These are phyloP conservation scores for Metschnikowia dekortorum DNA, from an alignment of 805 yeast genomes.

Conservation along the genomic window DNA sequence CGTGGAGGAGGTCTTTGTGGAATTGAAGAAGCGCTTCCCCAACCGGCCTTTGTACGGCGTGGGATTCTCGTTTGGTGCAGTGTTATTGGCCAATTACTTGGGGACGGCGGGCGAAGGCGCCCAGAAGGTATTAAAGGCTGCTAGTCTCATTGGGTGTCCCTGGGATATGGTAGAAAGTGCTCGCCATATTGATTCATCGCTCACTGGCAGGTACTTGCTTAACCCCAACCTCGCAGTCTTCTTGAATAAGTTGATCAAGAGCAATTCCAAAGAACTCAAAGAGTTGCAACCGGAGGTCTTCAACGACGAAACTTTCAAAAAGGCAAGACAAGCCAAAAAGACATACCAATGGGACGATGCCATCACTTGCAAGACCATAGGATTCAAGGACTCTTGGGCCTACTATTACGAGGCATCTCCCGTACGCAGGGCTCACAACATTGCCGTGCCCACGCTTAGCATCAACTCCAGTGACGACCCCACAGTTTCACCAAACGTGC, in stretches of 20 bases:
- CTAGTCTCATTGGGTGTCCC: slow-evolving; percentile 58
- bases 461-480: slow-evolving; percentile 76
- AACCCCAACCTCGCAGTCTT: slow-evolving; percentile 31
- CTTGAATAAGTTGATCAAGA: slow-evolving; percentile 29
- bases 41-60: slow-evolving; percentile 57
- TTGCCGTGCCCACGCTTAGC: slow-evolving; percentile 60
- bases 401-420: slow-evolving; percentile 67
- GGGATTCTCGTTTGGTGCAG: slow-evolving; percentile 83
- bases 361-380: slow-evolving; percentile 63
- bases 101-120: slow-evolving; percentile 49
- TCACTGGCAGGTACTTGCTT: slow-evolving; percentile 32
- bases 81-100: slow-evolving; percentile 64
- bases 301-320: slow-evolving; percentile 40
- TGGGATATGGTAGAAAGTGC: slow-evolving; percentile 66
- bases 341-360: slow-evolving; percentile 58
- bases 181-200: slow-evolving; percentile 34
- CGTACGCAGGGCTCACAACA: slow-evolving; percentile 42
- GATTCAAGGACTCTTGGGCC: slow-evolving; percentile 57
- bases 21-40: slow-evolving; percentile 51
- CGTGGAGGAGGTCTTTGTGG: slow-evolving; percentile 50
- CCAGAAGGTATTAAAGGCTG: slow-evolving; percentile 42
- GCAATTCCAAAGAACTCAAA: slow-evolving; percentile 32
- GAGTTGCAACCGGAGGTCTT: slow-evolving; percentile 25
- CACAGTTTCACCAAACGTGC: slow-evolving; percentile 54
- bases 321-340: slow-evolving; percentile 37